Base-by-base conservation (phyloP, 495 filamentous ascomycete species). In the Cercophora sp. region DNA sequence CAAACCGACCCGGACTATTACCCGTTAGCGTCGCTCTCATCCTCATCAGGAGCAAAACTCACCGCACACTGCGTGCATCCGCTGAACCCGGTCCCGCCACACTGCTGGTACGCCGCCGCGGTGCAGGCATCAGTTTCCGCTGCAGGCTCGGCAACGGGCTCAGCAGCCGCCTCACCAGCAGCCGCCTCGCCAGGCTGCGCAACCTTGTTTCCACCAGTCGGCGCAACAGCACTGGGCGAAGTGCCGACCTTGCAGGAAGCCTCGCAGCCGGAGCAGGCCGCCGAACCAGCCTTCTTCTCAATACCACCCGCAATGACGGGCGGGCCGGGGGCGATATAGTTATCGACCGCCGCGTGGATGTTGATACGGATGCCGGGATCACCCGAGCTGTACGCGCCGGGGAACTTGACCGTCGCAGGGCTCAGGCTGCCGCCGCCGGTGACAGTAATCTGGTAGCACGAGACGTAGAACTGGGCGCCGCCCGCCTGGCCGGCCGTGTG, bases 311-410 rank as follows among this genome's bases (percentile, higher is more conserved):
- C 48, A 34, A 66, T 69, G 10, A 75, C 70, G 4, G 68, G 52
- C 13, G 70, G 69, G 8, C 71, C 73, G 16, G 73, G 70, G 0
- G 67, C 67, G 24, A 64, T 51, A 41, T 76, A 76, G 8, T 57
- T 60, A 35, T 39, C 41, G 19, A 75, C 24, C 18, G 66, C 57
- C 1, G 63, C 56, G 46, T 76, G 69, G 54, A 80, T 69, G 50
- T 80, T 75, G 32, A 80, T 70, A n/a, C 71, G 52, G 25, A 81
- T 73, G 13, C 79, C 78, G 1, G 74, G 71, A 43, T 79, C 77
- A 37, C 55, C 67, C 18, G 65, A 59, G 10, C 62, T 60, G 52
- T 80, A 81, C 2, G 70, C 73, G 19, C 74, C 75, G 23, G 75
- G 75, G 34, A 79, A 63, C 56, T 67, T 66, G 25, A 75, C 73